Percentiles rank a stretch among this genome's conserved stretches.
phyloP scores from a whole-genome alignment of 352 stramenopile genomes.

The Phytophthora multivora region DNA sequence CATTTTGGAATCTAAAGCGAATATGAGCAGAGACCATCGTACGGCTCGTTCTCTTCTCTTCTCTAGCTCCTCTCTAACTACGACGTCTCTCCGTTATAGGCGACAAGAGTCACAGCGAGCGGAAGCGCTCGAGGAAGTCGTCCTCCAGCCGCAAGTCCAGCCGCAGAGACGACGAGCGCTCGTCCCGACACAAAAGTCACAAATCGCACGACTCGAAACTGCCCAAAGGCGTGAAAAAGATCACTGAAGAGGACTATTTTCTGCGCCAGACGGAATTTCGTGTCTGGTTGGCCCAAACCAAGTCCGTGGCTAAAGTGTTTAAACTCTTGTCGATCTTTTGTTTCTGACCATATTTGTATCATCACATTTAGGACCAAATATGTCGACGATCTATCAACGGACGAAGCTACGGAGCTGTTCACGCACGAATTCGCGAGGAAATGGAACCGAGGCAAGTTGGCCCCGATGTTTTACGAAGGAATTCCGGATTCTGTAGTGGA shows the following conservation, averaged over 20 bases:
- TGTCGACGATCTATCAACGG: constrained; percentile 72
- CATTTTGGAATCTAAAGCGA: too few species aligned
- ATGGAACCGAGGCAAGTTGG: constrained; percentile 67
- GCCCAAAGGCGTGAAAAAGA: constrained; percentile 28
- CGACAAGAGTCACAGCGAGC: constrained; percentile 10
- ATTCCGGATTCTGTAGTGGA: constrained; percentile 71
- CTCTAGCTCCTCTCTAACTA: neutral
- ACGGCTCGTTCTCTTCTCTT: neutral
- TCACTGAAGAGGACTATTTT: constrained; percentile 76
- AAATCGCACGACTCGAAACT: constrained; percentile 29
- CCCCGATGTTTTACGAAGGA: constrained; percentile 68
- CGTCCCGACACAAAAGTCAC: constrained; percentile 22
- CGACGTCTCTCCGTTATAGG: neutral
- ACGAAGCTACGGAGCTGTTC: constrained; percentile 61
- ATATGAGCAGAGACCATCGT: constrained; percentile 21
- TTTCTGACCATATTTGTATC: constrained; percentile 11
- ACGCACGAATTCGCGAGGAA: constrained; percentile 56
- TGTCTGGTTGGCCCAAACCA: constrained; percentile 68
- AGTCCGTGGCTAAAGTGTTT: constrained; percentile 30
- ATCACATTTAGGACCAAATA: constrained; percentile 50
- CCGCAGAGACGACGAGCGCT: constrained; percentile 38
- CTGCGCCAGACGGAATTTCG: constrained; percentile 68
- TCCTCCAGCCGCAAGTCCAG: constrained; percentile 27
- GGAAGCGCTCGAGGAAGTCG: constrained; percentile 25
- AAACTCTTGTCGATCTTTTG: neutral